Base-by-base conservation (phyloP, 345 rosid genomes). In the Odontarrhena argentea region DNA sequence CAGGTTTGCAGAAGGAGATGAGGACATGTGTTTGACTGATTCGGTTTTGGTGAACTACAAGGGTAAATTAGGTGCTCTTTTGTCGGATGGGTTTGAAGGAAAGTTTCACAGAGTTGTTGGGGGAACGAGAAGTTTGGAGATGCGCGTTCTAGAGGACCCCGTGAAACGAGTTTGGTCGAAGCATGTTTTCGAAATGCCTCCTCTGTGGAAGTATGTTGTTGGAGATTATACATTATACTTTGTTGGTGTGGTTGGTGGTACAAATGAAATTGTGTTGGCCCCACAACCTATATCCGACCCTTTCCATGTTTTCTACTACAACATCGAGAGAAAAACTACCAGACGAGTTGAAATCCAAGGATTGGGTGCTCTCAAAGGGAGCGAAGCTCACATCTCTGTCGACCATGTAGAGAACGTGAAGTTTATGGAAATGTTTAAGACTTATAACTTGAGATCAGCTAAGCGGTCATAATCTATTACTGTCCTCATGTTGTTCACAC, bases 371-470 rank as follows among this genome's bases (percentile, higher is more conserved):
- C 32, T 13, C 14, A 14, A 54, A 12, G 0, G 8, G 13, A 9
- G 0, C 34, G 35, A n/a, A 54, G 12, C 35, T 35, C 26, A 54
- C 25, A 54, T 26, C 42, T 34, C 40, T 54, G 26, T 9, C 3
- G 26, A 54, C 26, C 26, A 54, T 54, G 43, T 54, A 5, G 59
- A 54, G 2, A 14, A 54, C 59, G 41, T 54, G 26, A 54, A 36
- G 25, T n/a, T 54, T 8, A 35, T 35, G 40, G 36, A 32, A 4
- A 32, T 32, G 32, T 28, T 28, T 4, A 28, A 28, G 32, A 28
- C 32, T 28, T 28, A 28, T 4, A 32, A 32, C 36, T 32, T 32
- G 36, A 32, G 36, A 32, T 32, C 36, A 1, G 1, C 6, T 32
- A 32, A 32, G 7, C 4, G 36, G 36, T 32, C 36, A 32, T 32